A percentile compares a stretch with the other conserved stretches of the same genome.
Conservation (phyloP, 345 rosid genomes). For the Linum lewisii region DNA sequence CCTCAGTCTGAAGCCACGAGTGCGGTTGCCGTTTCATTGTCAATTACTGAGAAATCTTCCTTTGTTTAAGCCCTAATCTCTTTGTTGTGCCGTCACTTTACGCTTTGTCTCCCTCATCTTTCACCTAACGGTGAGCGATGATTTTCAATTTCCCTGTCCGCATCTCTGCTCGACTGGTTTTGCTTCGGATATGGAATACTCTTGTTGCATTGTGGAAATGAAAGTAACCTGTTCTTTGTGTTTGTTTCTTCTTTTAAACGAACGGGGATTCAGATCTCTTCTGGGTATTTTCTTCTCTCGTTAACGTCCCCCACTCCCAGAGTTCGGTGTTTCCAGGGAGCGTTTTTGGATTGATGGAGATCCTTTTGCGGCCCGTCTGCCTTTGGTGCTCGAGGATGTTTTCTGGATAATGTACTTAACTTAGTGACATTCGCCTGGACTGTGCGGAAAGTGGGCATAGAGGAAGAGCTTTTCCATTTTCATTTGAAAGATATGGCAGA, state of each 20-base stretch:
- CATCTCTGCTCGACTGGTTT: background rate
- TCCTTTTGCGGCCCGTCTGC: background rate
- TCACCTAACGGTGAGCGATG: background rate
- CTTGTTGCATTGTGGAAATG: background rate
- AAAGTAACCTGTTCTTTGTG: background rate
- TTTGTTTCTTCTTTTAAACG: background rate
- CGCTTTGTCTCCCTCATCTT: background rate
- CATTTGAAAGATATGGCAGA: constrained; percentile 48
- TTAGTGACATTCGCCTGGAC: constrained; percentile 10
- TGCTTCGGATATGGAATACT: background rate
- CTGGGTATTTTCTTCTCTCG: background rate
- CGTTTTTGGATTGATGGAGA: constrained; percentile 7
- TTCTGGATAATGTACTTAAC: constrained; percentile 11
- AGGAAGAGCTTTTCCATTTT: constrained; percentile 4
- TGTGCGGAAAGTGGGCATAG: constrained; percentile 4
- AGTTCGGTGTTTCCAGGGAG: background rate
- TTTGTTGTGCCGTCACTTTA: background rate
- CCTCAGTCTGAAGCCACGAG: background rate
- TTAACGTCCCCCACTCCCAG: background rate
- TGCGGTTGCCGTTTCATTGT: background rate
- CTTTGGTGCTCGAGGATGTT: background rate
- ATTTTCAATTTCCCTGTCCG: background rate
- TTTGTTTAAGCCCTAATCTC: background rate
- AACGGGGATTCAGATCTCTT: background rate
- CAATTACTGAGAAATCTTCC: background rate